Evolutionary conservation across 768 basidiomycete genomes (phyloP).

Genomic region (Solioccasus polychromus): DNA sequence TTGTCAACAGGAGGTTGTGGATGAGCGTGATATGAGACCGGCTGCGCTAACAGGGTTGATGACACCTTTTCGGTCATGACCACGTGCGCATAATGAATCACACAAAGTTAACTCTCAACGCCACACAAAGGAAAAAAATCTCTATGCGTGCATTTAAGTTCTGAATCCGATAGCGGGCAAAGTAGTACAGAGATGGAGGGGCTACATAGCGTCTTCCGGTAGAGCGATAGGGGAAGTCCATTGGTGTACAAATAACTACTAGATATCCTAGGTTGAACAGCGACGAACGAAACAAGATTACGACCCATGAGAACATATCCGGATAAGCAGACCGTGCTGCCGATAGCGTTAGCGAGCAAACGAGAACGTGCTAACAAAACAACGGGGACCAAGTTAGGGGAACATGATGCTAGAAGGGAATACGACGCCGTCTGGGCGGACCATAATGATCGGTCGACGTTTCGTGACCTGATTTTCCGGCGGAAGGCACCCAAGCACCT

Average conservation of each 20-base stretch:
- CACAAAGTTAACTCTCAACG: conserved; percentile 12
- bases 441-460: conserved; percentile 76
- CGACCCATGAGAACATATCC: conserved; percentile 21
- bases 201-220: conserved; percentile 32
- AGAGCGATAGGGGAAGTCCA: conserved; percentile 23
- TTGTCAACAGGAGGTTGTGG: too few relatives aligned
- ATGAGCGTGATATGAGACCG: conserved; percentile 3
- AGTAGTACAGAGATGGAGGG: conserved; percentile 25
- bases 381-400: conserved; percentile 47
- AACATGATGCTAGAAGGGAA: conserved; percentile 83
- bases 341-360: conserved; percentile 20
- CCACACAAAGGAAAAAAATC: conserved; percentile 5
- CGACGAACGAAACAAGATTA: conserved; percentile 16
- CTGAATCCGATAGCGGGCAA: conserved; percentile 11
- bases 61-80: too few relatives aligned
- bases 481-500: conserved; percentile 79
- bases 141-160: conserved; percentile 22
- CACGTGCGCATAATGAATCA: conserved; percentile 1
- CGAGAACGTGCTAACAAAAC: conserved; percentile 15
- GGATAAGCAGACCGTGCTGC: conserved; percentile 29
- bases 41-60: conserved; percentile 8
- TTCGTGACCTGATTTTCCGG: conserved; percentile 65
- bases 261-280: conserved; percentile 30
- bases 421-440: conserved; percentile 82
- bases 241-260: conserved; percentile 33